Percentiles rank a stretch among this genome's conserved stretches.
These are phyloP conservation scores for Stephania japonica DNA, from an alignment of 164 flowering plant genomes.

Conservation along the genomic window DNA sequence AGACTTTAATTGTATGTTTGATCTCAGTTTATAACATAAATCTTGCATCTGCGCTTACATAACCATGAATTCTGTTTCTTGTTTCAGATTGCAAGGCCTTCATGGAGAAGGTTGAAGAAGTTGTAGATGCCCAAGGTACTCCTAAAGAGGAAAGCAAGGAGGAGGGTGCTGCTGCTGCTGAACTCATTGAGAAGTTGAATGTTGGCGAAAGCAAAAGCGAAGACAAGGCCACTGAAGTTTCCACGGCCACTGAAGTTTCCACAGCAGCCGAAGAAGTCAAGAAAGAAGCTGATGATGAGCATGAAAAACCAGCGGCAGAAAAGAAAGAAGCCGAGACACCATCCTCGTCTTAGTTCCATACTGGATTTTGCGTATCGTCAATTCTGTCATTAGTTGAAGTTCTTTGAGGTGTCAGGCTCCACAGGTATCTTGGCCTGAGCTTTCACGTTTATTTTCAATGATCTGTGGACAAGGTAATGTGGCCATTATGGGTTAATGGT, in stretches of 20 bases:
- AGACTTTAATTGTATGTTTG: neutral
- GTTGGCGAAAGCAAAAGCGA: conserved; percentile 18
- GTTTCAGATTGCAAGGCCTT: conserved; percentile 32
- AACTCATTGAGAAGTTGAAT: conserved; percentile 27
- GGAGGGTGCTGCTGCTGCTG: conserved; percentile 25
- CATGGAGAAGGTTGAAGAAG: conserved; percentile 33
- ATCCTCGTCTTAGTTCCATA: neutral
- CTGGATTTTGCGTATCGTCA: neutral
- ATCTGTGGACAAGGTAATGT: neutral
- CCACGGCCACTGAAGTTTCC: conserved; percentile 6
- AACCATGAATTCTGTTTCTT: neutral
- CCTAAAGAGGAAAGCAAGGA: conserved; percentile 24
- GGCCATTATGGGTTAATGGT: neutral
- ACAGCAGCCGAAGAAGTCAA: conserved; percentile 1
- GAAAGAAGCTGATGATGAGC: conserved; percentile 3
- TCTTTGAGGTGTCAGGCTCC: neutral
- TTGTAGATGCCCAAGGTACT: conserved; percentile 23
- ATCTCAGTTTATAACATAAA: neutral
- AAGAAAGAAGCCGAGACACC: conserved; percentile 13
- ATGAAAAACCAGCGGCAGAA: conserved; percentile 8
- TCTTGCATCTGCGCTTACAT: neutral
- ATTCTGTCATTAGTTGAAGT: neutral
- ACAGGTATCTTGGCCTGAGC: neutral
- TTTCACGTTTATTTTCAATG: neutral
- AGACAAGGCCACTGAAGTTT: conserved; percentile 12